Evolutionary conservation across 148 eudicot genomes (phyloP), one percentile per base, ranked within the genome.

Genomic region (Dysphania ambrosioides): DNA sequence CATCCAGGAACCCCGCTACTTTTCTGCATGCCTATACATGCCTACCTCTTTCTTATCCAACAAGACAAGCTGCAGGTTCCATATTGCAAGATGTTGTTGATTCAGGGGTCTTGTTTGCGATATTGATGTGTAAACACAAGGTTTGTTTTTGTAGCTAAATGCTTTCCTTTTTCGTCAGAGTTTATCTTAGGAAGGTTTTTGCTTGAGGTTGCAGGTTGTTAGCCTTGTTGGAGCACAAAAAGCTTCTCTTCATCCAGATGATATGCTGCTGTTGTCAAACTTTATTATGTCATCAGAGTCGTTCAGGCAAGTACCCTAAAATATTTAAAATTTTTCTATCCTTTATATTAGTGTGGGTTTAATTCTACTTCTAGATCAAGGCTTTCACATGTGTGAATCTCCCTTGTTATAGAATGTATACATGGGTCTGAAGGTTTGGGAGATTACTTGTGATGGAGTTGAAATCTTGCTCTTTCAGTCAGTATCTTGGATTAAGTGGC

Each of bases 21-120:
- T 95, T 92, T 84, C 97, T 95, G 47, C 98, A 95, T 87, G 97
- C 98, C 64, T 95, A 92, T 81, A 87, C 98, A 55, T 95, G 97
- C 73, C 96, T 95, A 79, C 97, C 98, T 66, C 96, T 95, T 84
- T 88, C 97, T 77, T 87, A 88, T 89, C 88, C 91, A 30, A 88
- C 93, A 71, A 88, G 98, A 71, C 98, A 95, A 87, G 98, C 92
- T 67, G 96, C 98, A 41, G 88, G 92, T 79, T 86, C 93, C 73
- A 81, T 95, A 82, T 85, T 95, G 89, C 98, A 95, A 74, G 98
- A 95, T 72, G 88, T 90, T 79, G 89, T 93, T 74, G 98, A 89
- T 80, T 95, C 98, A 12, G 98, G 98, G 72, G 97, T 95, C 70
- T 84, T 95, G 53, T 95, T 95, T 85, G 97, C 98, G 51, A 86